These are phyloP conservation scores for Porphyrellus cyaneotinctus DNA, from an alignment of 768 basidiomycete species.

Conservation along the genomic window DNA sequence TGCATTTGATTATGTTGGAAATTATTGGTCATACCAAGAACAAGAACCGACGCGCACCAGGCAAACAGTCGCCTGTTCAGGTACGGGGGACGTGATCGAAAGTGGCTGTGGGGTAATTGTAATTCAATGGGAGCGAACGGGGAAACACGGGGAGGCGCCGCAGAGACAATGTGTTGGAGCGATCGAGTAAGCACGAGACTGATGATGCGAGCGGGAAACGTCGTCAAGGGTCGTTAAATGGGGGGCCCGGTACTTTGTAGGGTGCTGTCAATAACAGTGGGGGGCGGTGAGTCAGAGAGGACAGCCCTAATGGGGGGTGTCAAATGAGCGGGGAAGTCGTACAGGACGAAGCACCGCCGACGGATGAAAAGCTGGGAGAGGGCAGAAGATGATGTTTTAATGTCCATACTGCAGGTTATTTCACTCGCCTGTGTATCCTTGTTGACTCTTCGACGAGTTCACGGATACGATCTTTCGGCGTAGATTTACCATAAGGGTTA, in stretches of 20 bases:
- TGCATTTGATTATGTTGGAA: conserved; percentile 35
- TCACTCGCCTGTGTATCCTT: conserved; percentile 28
- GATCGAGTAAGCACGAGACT: conserved; percentile 1
- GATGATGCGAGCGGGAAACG: neutral
- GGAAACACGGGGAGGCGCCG: conserved; percentile 18
- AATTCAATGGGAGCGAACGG: conserved; percentile 19
- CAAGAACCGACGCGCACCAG: conserved; percentile 30
- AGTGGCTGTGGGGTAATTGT: conserved; percentile 33
- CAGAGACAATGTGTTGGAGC: conserved; percentile 1
- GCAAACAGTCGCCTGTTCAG: conserved; percentile 27
- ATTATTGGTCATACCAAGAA: conserved; percentile 33
- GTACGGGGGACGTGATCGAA: conserved; percentile 29
- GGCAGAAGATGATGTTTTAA: conserved; percentile 18
- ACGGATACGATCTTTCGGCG: conserved; percentile 26
- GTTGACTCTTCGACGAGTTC: conserved; percentile 24
- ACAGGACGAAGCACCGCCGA: conserved; percentile 20
- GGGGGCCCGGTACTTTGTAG: neutral
- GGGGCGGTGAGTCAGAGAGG: neutral
- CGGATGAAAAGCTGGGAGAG: neutral
- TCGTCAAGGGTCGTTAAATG: conserved; percentile 32
- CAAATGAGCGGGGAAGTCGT: neutral
- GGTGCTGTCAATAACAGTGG: conserved; percentile 4
- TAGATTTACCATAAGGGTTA: conserved; percentile 28
- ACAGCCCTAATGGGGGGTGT: neutral
- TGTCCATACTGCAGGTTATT: conserved; percentile 13